A percentile compares a stretch with the other conserved stretches of the same genome.
phyloP scores from a whole-genome alignment of 139 green algal species.

The Astrephomene gubernaculifera region DNA sequence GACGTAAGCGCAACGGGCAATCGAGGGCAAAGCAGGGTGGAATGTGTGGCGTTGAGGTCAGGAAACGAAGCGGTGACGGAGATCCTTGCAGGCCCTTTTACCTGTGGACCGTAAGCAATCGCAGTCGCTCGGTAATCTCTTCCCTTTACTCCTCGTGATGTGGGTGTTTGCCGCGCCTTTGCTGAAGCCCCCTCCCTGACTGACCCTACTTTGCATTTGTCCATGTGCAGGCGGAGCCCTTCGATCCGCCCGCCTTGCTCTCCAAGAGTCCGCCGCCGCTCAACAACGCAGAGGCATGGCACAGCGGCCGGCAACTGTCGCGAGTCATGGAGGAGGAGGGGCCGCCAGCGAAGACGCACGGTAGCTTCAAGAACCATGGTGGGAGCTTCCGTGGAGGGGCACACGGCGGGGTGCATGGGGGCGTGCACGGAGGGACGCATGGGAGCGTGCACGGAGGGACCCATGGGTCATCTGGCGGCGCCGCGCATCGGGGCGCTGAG shows the following conservation, averaged over 20 bases:
- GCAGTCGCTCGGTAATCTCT: too few relatives aligned
- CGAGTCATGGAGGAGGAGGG: slow-evolving; percentile 2
- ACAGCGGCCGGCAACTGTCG: neutral
- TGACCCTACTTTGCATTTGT: too few relatives aligned
- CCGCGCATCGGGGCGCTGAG: too few relatives aligned
- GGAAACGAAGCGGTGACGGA: too few relatives aligned
- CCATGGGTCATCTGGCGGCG: neutral
- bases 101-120: too few relatives aligned
- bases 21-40: too few relatives aligned
- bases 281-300: neutral
- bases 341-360: neutral
- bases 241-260: neutral
- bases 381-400: neutral
- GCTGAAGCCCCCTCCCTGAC: too few relatives aligned
- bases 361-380: too few relatives aligned
- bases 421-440: neutral
- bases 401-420: neutral
- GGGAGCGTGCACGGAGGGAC: neutral
- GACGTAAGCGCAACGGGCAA: slow-evolving; percentile 14
- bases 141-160: too few relatives aligned
- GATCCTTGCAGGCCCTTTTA: too few relatives aligned
- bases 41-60: too few relatives aligned
- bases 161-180: too few relatives aligned
- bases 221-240: neutral
- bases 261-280: neutral